Conservation (phyloP, 1,284 basidiomycete genomes). For the Peniophora sp. region DNA sequence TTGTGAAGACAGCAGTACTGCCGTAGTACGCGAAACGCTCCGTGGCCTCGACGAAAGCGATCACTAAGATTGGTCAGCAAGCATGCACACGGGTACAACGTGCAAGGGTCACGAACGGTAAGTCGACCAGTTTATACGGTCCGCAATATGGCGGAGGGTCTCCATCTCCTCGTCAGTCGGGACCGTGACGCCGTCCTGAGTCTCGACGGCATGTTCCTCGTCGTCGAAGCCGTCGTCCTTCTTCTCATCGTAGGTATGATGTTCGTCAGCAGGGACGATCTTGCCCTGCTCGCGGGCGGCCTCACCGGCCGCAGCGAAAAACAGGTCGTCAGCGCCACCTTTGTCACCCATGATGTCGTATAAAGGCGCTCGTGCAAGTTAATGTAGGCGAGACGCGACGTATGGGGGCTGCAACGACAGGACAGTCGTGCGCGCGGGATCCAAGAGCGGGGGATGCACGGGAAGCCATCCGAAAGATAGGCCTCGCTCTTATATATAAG, state of each 20-base stretch:
- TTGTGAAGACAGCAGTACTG: not conserved
- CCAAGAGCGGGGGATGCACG: no score
- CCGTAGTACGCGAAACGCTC: conserved; percentile 65
- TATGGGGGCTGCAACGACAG: no score
- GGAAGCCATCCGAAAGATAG: no score
- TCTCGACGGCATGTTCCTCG: conserved; percentile 16
- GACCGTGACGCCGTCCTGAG: conserved; percentile 43
- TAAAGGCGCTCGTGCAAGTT: no score
- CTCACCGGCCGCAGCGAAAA: conserved; percentile 22
- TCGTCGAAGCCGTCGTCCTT: conserved; percentile 15
- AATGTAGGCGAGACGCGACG: no score
- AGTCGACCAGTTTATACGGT: conserved; percentile 56
- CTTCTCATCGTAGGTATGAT: conserved; percentile 18
- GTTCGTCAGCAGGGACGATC: conserved; percentile 7
- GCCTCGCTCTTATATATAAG: no score
- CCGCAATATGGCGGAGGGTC: conserved; percentile 56
- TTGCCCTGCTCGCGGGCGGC: conserved; percentile 20
- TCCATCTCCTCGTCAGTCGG: conserved; percentile 64
- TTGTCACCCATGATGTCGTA: not conserved
- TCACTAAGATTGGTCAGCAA: conserved; percentile 32
- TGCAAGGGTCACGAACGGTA: conserved; percentile 40
- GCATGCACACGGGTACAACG: conserved; percentile 5
- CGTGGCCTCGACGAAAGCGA: conserved; percentile 63
- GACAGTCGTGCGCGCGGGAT: no score
- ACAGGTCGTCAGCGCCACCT: conserved; percentile 22